Evolutionary conservation across 768 basidiomycete genomes (phyloP).

Genomic region (Austroboletus eburneus): DNA sequence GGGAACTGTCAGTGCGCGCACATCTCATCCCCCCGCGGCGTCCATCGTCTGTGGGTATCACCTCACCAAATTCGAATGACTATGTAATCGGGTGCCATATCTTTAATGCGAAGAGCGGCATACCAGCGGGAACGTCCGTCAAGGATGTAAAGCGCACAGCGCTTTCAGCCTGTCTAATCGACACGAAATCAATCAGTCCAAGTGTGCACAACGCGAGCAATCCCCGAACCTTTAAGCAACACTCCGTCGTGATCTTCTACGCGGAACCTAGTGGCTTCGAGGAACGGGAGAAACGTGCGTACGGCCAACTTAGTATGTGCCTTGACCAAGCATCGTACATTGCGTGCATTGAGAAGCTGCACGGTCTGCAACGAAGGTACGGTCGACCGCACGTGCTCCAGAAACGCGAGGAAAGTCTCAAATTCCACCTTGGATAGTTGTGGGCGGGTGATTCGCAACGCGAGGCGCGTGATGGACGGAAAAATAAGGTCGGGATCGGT

Average conservation of each 20-base stretch:
- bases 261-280: conserved; percentile 7
- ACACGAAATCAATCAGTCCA: background rate
- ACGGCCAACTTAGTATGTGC: conserved; percentile 10
- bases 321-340: conserved; percentile 16
- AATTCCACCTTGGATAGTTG: conserved; percentile 7
- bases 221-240: conserved; percentile 19
- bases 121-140: background rate
- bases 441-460: conserved; percentile 1
- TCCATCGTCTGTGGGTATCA: too few relatives aligned
- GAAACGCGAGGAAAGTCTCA: conserved; percentile 7
- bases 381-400: conserved; percentile 8
- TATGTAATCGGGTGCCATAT: too few relatives aligned
- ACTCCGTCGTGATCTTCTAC: conserved; percentile 21
- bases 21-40: too few relatives aligned
- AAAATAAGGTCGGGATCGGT: background rate
- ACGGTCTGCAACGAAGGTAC: conserved; percentile 19
- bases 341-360: conserved; percentile 15
- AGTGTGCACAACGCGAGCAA: background rate
- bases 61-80: too few relatives aligned
- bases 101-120: too few relatives aligned
- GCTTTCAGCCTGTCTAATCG: conserved; percentile 14
- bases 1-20: too few relatives aligned
- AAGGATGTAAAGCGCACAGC: too few relatives aligned
- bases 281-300: conserved; percentile 9
- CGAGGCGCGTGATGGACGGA: conserved; percentile 17